Evolutionary conservation across 345 rosid genomes (phyloP).

Genomic region (Pseudoturritis turrita): DNA sequence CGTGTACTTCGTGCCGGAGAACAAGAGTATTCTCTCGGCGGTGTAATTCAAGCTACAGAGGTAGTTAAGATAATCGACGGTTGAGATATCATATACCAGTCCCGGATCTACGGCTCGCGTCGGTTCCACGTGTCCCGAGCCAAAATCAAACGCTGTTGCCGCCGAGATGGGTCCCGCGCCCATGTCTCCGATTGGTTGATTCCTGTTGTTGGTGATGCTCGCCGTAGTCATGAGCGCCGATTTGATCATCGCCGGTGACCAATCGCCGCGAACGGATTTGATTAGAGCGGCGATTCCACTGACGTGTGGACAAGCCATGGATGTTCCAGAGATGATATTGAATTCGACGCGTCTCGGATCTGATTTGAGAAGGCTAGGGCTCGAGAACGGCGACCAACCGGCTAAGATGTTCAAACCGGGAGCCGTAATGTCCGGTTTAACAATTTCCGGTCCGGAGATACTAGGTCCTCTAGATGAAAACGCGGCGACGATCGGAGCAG

Average conservation of each 20-base stretch:
- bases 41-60: slow-evolving; percentile 62
- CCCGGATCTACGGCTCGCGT: slow-evolving; percentile 52
- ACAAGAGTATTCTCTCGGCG: slow-evolving; percentile 42
- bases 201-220: slow-evolving; percentile 45
- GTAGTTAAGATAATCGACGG: slow-evolving; percentile 44
- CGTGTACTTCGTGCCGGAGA: slow-evolving; percentile 34
- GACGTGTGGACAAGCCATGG: slow-evolving; percentile 87
- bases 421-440: slow-evolving; percentile 78
- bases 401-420: slow-evolving; percentile 81
- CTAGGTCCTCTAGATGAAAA: slow-evolving; percentile 88
- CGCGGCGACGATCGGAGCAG: slow-evolving; percentile 65
- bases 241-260: slow-evolving; percentile 88
- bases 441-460: slow-evolving; percentile 42
- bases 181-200: slow-evolving; percentile 27
- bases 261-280: slow-evolving; percentile 55
- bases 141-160: slow-evolving; percentile 54
- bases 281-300: slow-evolving; percentile 72
- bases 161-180: slow-evolving; percentile 26
- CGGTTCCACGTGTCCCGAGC: slow-evolving; percentile 64
- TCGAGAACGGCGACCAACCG: slow-evolving; percentile 57
- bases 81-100: slow-evolving; percentile 43
- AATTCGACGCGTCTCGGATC: slow-evolving; percentile 60
- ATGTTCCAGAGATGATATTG: slow-evolving; percentile 78
- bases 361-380: slow-evolving; percentile 42
- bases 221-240: slow-evolving; percentile 91